Evolutionary conservation across 768 basidiomycete genomes (phyloP).

Genomic region (Kondoa subrosea): DNA sequence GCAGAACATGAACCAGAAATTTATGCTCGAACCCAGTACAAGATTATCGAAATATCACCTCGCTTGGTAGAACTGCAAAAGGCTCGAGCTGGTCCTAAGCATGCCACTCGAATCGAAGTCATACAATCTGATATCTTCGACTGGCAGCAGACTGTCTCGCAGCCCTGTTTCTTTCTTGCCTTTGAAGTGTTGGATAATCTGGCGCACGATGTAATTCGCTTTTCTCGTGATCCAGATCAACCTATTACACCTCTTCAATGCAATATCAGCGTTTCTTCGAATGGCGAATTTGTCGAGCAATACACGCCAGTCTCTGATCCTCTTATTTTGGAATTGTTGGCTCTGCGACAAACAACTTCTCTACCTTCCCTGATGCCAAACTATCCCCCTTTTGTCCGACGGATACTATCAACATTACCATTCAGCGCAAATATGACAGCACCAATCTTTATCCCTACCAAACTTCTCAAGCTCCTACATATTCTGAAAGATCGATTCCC

Average conservation of each 20-base stretch:
- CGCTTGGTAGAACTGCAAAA: slow-evolving; percentile 56
- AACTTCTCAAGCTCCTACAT: slow-evolving; percentile 65
- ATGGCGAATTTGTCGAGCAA: slow-evolving; percentile 65
- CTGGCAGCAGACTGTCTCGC: slow-evolving; percentile 55
- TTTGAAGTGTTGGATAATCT: slow-evolving; percentile 52
- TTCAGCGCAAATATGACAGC: slow-evolving; percentile 75
- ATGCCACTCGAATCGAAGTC: slow-evolving; percentile 43
- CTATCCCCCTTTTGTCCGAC: slow-evolving; percentile 39
- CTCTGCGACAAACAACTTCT: slow-evolving; percentile 37
- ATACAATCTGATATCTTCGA: slow-evolving; percentile 67
- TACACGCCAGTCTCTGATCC: slow-evolving; percentile 75
- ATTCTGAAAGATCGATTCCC: slow-evolving; percentile 71
- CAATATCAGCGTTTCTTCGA: slow-evolving; percentile 54
- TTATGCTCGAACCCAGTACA: slow-evolving; percentile 78
- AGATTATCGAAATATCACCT: slow-evolving; percentile 83
- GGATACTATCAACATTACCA: slow-evolving; percentile 52
- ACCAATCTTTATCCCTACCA: slow-evolving; percentile 85
- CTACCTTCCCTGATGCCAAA: slow-evolving; percentile 39
- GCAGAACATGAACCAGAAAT: slow-evolving; percentile 67
- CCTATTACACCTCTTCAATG: slow-evolving; percentile 51
- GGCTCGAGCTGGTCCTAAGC: slow-evolving; percentile 33
- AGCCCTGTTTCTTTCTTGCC: slow-evolving; percentile 82
- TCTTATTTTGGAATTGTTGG: slow-evolving; percentile 59
- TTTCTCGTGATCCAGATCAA: slow-evolving; percentile 53
- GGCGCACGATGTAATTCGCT: slow-evolving; percentile 61